Percentiles rank a stretch among this genome's conserved stretches.
Conservation (phyloP, 2,329 filamentous ascomycete genomes). For the Claviceps paspali region DNA sequence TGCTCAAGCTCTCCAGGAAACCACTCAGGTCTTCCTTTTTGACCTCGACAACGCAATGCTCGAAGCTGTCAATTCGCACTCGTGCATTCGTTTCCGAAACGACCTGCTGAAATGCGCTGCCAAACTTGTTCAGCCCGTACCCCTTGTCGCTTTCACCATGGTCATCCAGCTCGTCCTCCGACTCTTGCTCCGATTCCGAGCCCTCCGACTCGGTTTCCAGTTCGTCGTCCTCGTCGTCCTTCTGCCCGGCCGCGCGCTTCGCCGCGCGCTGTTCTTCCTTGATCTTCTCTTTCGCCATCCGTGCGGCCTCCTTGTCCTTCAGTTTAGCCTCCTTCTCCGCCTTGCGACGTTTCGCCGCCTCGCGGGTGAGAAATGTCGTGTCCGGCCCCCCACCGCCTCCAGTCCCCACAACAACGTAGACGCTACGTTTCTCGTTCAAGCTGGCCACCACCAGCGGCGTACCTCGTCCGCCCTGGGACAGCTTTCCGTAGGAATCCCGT, state of each 20-base stretch:
- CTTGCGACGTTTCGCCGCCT: constrained; percentile 46
- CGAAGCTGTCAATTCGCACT: constrained; percentile 89
- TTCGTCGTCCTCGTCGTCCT: constrained; percentile 31
- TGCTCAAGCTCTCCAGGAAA: constrained; percentile 82
- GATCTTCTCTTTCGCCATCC: constrained; percentile 39
- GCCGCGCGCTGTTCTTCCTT: constrained; percentile 47
- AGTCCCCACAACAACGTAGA: constrained; percentile 87
- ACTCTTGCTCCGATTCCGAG: constrained; percentile 25
- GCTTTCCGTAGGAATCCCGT: constrained; percentile 54
- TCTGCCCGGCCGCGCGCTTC: constrained; percentile 28
- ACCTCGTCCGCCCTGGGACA: constrained; percentile 53
- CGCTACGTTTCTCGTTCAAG: constrained; percentile 69
- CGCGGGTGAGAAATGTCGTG: constrained; percentile 51
- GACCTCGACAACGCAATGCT: constrained; percentile 96
- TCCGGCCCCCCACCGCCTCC: constrained; percentile 72
- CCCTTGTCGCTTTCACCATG: constrained; percentile 41
- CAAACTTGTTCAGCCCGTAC: constrained; percentile 76
- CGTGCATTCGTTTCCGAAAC: constrained; percentile 79
- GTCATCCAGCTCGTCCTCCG: constrained; percentile 30
- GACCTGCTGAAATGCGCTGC: constrained; percentile 89
- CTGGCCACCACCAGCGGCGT: constrained; percentile 83
- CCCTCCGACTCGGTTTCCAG: constrained; percentile 28
- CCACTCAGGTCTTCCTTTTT: constrained; percentile 83
- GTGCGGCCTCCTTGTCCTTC: constrained; percentile 44
- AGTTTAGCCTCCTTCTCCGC: constrained; percentile 48